Base-by-base conservation (phyloP, 2,329 filamentous ascomycete genomes). In the Penicillium occitanis region DNA sequence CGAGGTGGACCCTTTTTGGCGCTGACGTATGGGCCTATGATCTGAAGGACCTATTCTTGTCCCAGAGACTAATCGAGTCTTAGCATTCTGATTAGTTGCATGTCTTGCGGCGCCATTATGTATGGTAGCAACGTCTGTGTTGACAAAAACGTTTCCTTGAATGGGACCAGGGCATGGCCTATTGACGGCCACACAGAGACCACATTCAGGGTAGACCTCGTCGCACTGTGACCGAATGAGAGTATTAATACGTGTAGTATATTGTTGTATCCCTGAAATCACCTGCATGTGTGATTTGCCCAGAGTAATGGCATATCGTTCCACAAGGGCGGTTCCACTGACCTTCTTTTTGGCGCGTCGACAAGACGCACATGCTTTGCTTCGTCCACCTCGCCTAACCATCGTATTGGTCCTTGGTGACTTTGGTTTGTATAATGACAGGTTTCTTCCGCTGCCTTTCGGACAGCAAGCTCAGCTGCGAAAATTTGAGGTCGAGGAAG, bases 271-370 rank as follows among this genome's bases (percentile, higher is more conserved):
- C 33, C 28, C 25, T n/a, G 8, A 10, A 53, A n/a, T 25, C 33
- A 37, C 17, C 28, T 13, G 8, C 51, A 37, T 57, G n/a, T 17
- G 11, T 57, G 30, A 61, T 40, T 61, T 22, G 1, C 4, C 37
- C 6, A 2, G 35, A 17, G 22, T 3, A 37, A 55, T 55, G 13
- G 48, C 48, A 51, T 28, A 19, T 22, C 33, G 2, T 14, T 57
- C 50, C 48, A 30, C 19, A 11, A 22, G 46, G 22, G 46, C 22
- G 3, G 28, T 17, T 37, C 17, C n/a, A 57, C 58, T 28, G 22
- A 66, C 64, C 48, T 66, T 66, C 60, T 57, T 66, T 51, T 66
- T 66, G 17, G 40, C 37, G 2, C 40, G 57, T 14, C 64, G 58
- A 44, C 64, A 66, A 25, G 42, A 35, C 25, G 48, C 48, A 10